Evolutionary conservation across 2,329 filamentous ascomycete species (phyloP).

Genomic region (Xylaria sp.): DNA sequence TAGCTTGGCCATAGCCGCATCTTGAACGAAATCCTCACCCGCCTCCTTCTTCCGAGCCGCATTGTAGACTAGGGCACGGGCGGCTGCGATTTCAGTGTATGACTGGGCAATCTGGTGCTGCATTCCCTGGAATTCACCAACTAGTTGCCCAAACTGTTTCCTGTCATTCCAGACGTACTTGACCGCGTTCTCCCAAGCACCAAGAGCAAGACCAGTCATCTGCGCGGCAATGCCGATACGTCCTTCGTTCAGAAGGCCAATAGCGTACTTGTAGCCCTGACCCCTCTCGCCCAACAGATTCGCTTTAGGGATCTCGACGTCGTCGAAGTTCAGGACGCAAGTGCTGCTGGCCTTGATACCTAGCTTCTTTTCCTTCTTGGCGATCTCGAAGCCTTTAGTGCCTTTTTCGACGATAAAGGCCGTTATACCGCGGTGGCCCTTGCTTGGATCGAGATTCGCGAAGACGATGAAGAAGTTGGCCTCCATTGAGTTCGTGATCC

Average conservation of each 20-base stretch:
- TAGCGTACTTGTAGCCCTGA: constrained; percentile 98
- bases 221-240: constrained; percentile 98
- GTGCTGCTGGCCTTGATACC: constrained; percentile 96
- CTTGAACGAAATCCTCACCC: constrained; percentile 92
- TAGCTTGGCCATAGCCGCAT: constrained; percentile 98
- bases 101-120: constrained; percentile 98
- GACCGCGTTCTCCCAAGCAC: constrained; percentile 94
- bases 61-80: constrained; percentile 93
- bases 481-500: constrained; percentile 98
- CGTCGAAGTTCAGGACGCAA: constrained; percentile 97
- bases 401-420: constrained; percentile 95
- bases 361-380: constrained; percentile 99
- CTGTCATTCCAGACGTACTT: constrained; percentile 98
- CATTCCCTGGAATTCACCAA: constrained; percentile 99
- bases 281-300: constrained; percentile 91
- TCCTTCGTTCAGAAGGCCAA: constrained; percentile 92
- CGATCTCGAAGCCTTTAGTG: constrained; percentile 88
- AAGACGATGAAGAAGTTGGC: constrained; percentile 97
- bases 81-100: constrained; percentile 92
- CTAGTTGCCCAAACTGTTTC: constrained; percentile 92
- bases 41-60: constrained; percentile 98
- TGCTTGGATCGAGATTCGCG: constrained; percentile 90
- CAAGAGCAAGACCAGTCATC: constrained; percentile 96
- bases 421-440: constrained; percentile 96
- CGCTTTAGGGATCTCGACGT: constrained; percentile 88